Evolutionary conservation across 495 filamentous ascomycete genomes (phyloP), one percentile per base, ranked within the genome.

Genomic region (Neurospora sp.): DNA sequence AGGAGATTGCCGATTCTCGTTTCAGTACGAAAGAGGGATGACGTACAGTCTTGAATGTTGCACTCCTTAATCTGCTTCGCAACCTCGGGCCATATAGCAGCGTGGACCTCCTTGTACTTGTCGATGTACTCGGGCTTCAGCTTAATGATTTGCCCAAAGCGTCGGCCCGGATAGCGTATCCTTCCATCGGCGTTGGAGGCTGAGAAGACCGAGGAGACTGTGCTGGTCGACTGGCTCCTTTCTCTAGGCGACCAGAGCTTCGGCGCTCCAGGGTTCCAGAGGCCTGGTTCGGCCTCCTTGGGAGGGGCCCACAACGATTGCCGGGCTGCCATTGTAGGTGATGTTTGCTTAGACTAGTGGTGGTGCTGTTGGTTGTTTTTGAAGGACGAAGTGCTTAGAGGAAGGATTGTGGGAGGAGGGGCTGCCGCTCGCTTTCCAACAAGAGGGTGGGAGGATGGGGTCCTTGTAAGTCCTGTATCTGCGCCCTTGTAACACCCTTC

Each of bases 81-180:
- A 3, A 94, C 90, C 74, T 91, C 90, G 2, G 91, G 91, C 91
- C 91, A 94, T 1, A 92, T 91, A 12, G 85, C 85, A 4, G 87
- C 88, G 74, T 93, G 92, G 71, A 88, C 88, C 80, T 91, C 84
- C 77, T 92, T 94, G 81, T 94, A 94, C 68, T 87, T 85, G 22
- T 84, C 84, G 16, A 89, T 79, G 65, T 80, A 87, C 59, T 89
- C 88, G 37, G 89, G 86, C 79, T 91, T 91, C 44, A 94, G 85
- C 76, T 89, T 89, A 73, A 94, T 84, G 71, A 91, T 89, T 79
- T 94, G 92, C 10, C 85, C 89, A 74, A 91, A 83, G 39, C 89
- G 86, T 39, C 85, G 86, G 70, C 82, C 83, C 1, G 83, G 78
- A 71, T 84, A 42, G 3, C 70, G 71, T 37, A 68, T 68, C 39